phyloP scores from a whole-genome alignment of 768 basidiomycete species.

The Pholiota conissans region DNA sequence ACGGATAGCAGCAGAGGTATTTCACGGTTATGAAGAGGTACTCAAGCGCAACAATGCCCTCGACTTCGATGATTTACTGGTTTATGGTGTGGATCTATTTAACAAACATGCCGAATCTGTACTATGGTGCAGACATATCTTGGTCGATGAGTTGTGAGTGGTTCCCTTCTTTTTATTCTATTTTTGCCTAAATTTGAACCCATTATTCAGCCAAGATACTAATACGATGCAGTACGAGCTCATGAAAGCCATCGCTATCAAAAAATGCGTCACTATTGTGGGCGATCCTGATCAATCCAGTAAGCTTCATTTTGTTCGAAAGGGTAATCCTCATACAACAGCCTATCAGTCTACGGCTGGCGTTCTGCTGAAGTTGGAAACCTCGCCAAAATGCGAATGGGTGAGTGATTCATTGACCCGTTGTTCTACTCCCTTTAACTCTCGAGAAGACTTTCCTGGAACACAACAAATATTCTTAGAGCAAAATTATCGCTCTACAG shows the following conservation, averaged over 20 bases:
- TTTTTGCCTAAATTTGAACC: not conserved
- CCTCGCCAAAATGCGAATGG: slow-evolving; percentile 67
- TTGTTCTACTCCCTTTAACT: too few species aligned
- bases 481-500: slow-evolving; percentile 86
- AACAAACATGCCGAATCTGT: slow-evolving; percentile 44
- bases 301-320: slow-evolving; percentile 20
- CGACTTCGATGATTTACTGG: slow-evolving; percentile 86
- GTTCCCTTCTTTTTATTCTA: not conserved
- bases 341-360: slow-evolving; percentile 75
- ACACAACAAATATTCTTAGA: slow-evolving; percentile 75
- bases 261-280: slow-evolving; percentile 69
- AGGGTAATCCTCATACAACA: not conserved
- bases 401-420: slow-evolving; percentile 29
- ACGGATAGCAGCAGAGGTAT: slow-evolving; percentile 50
- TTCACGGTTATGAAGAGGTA: slow-evolving; percentile 63
- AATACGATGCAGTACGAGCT: slow-evolving; percentile 81
- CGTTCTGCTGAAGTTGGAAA: slow-evolving; percentile 79
- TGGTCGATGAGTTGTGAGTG: slow-evolving; percentile 83
- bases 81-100: slow-evolving; percentile 73
- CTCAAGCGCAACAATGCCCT: slow-evolving; percentile 66
- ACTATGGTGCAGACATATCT: slow-evolving; percentile 63
- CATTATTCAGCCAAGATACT: slow-evolving; percentile 63
- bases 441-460: slow-evolving; percentile 71
- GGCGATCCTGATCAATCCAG: slow-evolving; percentile 93
- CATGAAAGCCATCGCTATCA: slow-evolving; percentile 64